Evolutionary conservation across 2,329 filamentous ascomycete species (phyloP).

Genomic region (Reticulascus tulasneorum): DNA sequence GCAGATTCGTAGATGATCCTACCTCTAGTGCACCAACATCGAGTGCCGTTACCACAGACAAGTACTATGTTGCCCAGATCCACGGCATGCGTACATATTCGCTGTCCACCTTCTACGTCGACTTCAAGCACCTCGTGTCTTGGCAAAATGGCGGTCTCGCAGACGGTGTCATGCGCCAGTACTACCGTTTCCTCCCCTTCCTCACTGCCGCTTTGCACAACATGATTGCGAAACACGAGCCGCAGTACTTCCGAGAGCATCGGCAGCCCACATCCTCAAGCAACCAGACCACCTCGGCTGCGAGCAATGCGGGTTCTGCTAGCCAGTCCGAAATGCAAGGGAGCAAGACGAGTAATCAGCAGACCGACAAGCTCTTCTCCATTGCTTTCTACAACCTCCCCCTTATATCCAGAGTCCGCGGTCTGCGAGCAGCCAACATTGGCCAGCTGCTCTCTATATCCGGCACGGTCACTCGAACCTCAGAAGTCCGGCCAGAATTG

Average conservation of each 20-base stretch:
- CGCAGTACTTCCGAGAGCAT: slow-evolving; percentile 89
- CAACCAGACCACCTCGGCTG: slow-evolving; percentile 64
- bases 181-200: slow-evolving; percentile 93
- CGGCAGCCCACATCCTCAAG: slow-evolving; percentile 76
- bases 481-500: slow-evolving; percentile 91
- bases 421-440: slow-evolving; percentile 83
- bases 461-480: slow-evolving; percentile 93
- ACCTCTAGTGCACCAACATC: slow-evolving; percentile 61
- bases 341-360: slow-evolving; percentile 80
- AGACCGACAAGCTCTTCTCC: slow-evolving; percentile 94
- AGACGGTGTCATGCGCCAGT: slow-evolving; percentile 81
- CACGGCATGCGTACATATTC: slow-evolving; percentile 69
- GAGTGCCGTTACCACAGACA: slow-evolving; percentile 70
- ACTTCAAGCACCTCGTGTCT: slow-evolving; percentile 77
- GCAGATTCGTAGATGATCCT: slow-evolving; percentile 65
- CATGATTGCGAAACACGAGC: slow-evolving; percentile 90
- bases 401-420: slow-evolving; percentile 78
- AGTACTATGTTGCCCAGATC: slow-evolving; percentile 82
- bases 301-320: slow-evolving; percentile 57
- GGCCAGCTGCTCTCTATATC: slow-evolving; percentile 93
- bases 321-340: slow-evolving; percentile 64
- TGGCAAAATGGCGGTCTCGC: slow-evolving; percentile 78
- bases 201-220: slow-evolving; percentile 85
- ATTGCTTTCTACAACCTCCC: slow-evolving; percentile 92
- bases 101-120: slow-evolving; percentile 82